Percentiles rank a stretch among this genome's conserved stretches.
These are phyloP conservation scores for Oxalis stricta DNA, from an alignment of 441 rosid genomes.

Conservation along the genomic window DNA sequence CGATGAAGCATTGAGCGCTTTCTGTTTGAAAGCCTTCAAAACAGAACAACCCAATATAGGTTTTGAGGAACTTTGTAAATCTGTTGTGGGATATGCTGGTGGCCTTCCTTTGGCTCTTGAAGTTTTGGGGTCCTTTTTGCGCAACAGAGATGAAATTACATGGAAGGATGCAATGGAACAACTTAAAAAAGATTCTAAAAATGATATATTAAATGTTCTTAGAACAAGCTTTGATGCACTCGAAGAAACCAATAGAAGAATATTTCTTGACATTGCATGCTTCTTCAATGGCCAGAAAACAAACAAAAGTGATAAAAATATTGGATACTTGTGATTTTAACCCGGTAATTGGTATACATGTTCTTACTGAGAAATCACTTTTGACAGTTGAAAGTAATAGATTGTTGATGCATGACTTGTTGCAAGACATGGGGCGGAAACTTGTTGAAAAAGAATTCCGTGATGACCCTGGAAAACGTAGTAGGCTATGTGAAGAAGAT, in stretches of 20 bases:
- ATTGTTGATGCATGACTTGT: constrained; percentile 16
- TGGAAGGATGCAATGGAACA: constrained; percentile 3
- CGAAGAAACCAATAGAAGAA: constrained; percentile 5
- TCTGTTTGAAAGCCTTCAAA: neutral
- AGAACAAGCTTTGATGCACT: constrained; percentile 13
- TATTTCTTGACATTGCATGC: constrained; percentile 4
- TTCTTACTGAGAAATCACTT: constrained; percentile 12
- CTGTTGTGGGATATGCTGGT: neutral
- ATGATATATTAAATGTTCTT: constrained; percentile 2
- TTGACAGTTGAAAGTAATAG: neutral
- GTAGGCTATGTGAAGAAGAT: constrained; percentile 16
- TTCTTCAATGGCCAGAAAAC: neutral
- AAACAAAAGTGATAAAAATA: neutral
- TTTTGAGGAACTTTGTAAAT: neutral
- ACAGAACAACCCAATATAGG: neutral
- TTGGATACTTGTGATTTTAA: constrained; percentile 2
- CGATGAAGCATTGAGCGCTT: neutral
- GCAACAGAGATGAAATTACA: neutral
- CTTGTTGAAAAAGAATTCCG: constrained; percentile 16
- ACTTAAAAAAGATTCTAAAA: neutral
- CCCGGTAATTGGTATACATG: constrained; percentile 5
- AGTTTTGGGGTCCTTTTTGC: neutral
- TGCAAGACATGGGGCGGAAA: constrained; percentile 10
- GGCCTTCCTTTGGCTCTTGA: constrained; percentile 3
- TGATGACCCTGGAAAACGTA: constrained; percentile 15